Evolutionary conservation across 1,139 yeast species (phyloP), one percentile per base, ranked within the genome.

Genomic region (Meyerozyma carpophila): DNA sequence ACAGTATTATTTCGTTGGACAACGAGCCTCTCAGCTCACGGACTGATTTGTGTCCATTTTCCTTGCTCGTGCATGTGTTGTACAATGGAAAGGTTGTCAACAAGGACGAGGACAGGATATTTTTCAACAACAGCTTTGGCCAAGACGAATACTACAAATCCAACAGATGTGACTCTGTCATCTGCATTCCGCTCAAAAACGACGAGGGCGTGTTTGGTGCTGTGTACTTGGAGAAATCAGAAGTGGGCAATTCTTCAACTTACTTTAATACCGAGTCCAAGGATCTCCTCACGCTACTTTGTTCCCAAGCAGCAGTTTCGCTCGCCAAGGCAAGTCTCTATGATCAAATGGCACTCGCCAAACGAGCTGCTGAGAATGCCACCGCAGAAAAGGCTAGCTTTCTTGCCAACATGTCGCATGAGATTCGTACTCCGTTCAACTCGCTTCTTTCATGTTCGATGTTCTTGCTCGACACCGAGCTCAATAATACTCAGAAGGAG

Each of bases 351-450:
- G 77, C 73, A 51, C 47, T 70, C 24, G 82, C 83, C 4, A 77
- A 75, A 53, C 63, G 67, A 47, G 75, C 80, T 2, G 83, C 83
- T 0, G 82, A 78, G 50, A 81, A 75, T 44, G 82, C 83, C 1
- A 78, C 81, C 0, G 78, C 76, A 4, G 82, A 77, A 50, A 78
- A 76, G 59, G 81, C 82, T 1, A 72, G 79, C 43, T 78, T 78
- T 50, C 55, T 78, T 43, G 81, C 82, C n/a, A 77, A 77, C 48
- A 77, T 78, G 82, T 75, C 80, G 0, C 81, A 78, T 54, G 83
- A 78, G 53, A 77, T 78, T 41, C 59, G 83, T 47, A 78, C 83
- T 1, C 83, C 82, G 0, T 77, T 78, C 59, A 78, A 78, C 55
- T 78, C 82, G 0, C 59, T 79, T 41, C 61, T 78, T 45, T 75